Evolutionary conservation across 805 yeast species (phyloP).

Genomic region (Wickerhamiella azymoides): DNA sequence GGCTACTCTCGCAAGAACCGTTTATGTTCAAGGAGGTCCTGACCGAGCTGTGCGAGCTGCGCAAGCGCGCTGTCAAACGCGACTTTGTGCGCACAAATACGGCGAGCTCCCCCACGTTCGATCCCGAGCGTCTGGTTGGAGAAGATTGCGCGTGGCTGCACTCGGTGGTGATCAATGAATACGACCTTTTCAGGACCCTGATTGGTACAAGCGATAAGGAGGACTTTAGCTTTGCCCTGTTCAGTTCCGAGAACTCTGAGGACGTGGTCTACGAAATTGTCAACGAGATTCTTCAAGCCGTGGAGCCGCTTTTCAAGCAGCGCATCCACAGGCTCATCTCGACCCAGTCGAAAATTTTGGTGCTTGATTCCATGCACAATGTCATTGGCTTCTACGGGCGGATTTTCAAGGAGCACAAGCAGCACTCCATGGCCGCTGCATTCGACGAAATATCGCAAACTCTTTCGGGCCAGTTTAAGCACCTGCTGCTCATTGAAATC

Average conservation of each 20-base stretch:
- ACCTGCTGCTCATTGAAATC: constrained; percentile 27
- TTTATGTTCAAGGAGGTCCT: constrained; percentile 42
- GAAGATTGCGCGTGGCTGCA: constrained; percentile 83
- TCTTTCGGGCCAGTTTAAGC: constrained; percentile 30
- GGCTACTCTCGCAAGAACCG: constrained; percentile 26
- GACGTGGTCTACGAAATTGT: constrained; percentile 19
- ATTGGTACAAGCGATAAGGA: constrained; percentile 36
- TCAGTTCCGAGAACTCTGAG: constrained; percentile 8
- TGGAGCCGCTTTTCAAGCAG: constrained; percentile 47
- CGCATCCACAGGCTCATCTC: constrained; percentile 56
- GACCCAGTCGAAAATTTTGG: constrained; percentile 44
- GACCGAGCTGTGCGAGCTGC: constrained; percentile 47
- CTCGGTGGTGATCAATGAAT: constrained; percentile 72
- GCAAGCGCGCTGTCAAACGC: constrained; percentile 48
- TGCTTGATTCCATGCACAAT: constrained; percentile 45
- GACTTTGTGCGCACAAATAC: constrained; percentile 37
- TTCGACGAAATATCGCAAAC: constrained; percentile 25
- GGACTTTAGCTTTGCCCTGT: constrained; percentile 14
- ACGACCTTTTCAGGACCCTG: constrained; percentile 48
- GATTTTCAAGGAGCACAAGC: constrained; percentile 43
- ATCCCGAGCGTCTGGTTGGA: constrained; percentile 70
- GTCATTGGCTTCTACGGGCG: constrained; percentile 50
- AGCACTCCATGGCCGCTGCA: constrained; percentile 20
- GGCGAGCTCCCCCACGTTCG: constrained; percentile 27
- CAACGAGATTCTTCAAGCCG: constrained; percentile 36